These are phyloP conservation scores for Candida freyschussii DNA, from an alignment of 1,139 yeast species.

Conservation along the genomic window DNA sequence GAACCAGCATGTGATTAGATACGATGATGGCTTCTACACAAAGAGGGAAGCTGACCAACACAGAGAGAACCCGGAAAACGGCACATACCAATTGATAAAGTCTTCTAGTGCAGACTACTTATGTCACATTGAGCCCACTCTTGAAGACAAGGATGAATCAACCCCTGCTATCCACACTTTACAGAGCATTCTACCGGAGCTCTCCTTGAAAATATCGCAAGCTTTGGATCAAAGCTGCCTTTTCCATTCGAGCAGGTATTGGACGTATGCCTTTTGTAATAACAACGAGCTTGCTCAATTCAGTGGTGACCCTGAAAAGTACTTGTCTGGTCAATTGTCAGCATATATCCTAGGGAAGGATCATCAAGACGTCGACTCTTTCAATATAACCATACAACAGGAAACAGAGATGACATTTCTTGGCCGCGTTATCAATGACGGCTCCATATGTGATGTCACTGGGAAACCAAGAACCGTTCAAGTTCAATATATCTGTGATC, in stretches of 20 bases:
- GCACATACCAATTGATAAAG: slow-evolving; percentile 28
- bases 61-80: neutral
- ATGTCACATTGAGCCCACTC: slow-evolving; percentile 16
- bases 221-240: slow-evolving; percentile 30
- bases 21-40: slow-evolving; percentile 4
- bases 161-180: slow-evolving; percentile 22
- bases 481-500: slow-evolving; percentile 64
- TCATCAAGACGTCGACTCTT: slow-evolving; percentile 24
- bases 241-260: slow-evolving; percentile 45
- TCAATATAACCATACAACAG: slow-evolving; percentile 24
- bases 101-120: slow-evolving; percentile 13
- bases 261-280: slow-evolving; percentile 60
- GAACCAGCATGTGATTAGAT: slow-evolving; percentile 7
- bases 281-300: slow-evolving; percentile 55
- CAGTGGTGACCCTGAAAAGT: slow-evolving; percentile 31
- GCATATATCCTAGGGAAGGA: slow-evolving; percentile 43
- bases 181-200: slow-evolving; percentile 9
- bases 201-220: slow-evolving; percentile 20
- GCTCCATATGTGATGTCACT: slow-evolving; percentile 72
- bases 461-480: slow-evolving; percentile 57
- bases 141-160: slow-evolving; percentile 1
- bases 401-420: slow-evolving; percentile 40
- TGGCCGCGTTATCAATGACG: slow-evolving; percentile 51
- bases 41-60: slow-evolving; percentile 4
- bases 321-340: slow-evolving; percentile 1